Evolutionary conservation across 2,329 filamentous ascomycete genomes (phyloP).

Genomic region (Chaetomium sp.): DNA sequence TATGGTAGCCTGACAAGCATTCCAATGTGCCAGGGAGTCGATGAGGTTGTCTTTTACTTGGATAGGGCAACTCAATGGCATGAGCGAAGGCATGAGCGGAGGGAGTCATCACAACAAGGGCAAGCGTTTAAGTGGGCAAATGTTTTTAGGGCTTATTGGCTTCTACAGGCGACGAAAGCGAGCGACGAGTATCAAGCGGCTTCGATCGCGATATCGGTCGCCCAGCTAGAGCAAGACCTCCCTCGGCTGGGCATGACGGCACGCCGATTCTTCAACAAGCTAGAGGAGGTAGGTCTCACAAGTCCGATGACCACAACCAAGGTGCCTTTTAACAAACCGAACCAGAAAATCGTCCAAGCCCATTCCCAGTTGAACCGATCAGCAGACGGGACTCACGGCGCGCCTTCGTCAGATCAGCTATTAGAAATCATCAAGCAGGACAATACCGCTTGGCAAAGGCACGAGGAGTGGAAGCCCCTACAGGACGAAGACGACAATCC

Average conservation of each 20-base stretch:
- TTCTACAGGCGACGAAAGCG: slow-evolving; percentile 14
- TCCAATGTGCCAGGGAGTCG: slow-evolving; percentile 11
- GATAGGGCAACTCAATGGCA: slow-evolving; percentile 23
- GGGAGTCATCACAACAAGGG: not conserved
- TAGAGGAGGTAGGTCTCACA: slow-evolving; percentile 16
- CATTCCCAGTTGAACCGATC: not conserved
- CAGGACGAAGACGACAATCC: slow-evolving; percentile 8
- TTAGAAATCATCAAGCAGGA: not conserved
- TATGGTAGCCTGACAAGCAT: not conserved
- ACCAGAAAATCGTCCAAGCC: not conserved
- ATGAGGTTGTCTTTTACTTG: slow-evolving; percentile 24
- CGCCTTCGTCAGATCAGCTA: not conserved
- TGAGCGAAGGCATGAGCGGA: not conserved
- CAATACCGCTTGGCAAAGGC: slow-evolving; percentile 4
- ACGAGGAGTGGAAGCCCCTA: slow-evolving; percentile 2
- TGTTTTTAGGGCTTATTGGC: slow-evolving; percentile 19
- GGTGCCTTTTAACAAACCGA: not conserved
- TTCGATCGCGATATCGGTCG: slow-evolving; percentile 1
- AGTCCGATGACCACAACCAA: too few relatives aligned
- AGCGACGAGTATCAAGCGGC: slow-evolving; percentile 7
- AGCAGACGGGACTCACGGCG: not conserved
- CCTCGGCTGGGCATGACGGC: slow-evolving; percentile 21
- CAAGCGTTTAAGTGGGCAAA: slow-evolving; percentile 8
- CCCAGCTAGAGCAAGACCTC: slow-evolving; percentile 13
- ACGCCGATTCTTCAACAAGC: slow-evolving; percentile 17